phyloP scores from a whole-genome alignment of 441 rosid species.

The Erodium trifolium region DNA sequence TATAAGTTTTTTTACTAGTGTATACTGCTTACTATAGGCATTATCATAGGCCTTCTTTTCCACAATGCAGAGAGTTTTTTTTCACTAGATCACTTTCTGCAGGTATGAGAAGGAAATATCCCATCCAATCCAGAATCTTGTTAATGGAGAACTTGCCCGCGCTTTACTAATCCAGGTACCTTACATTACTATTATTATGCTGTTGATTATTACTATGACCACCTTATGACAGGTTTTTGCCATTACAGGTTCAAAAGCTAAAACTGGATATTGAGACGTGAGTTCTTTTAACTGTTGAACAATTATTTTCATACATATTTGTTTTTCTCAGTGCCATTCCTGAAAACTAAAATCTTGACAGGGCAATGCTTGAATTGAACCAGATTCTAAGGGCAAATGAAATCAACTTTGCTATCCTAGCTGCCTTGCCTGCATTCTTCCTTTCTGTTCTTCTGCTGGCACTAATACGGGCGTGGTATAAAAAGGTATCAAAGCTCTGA shows the following conservation, averaged over 20 bases:
- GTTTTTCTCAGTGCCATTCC: slow-evolving; percentile 21
- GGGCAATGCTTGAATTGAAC: slow-evolving; percentile 97
- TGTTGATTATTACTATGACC: slow-evolving; percentile 20
- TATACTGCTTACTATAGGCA: background rate
- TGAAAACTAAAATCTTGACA: slow-evolving; percentile 27
- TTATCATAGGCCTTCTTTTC: background rate
- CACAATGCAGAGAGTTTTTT: background rate
- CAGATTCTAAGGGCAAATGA: slow-evolving; percentile 97
- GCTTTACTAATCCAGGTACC: slow-evolving; percentile 91
- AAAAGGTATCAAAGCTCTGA: slow-evolving; percentile 37
- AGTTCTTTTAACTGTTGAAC: slow-evolving; percentile 29
- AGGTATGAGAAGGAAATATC: slow-evolving; percentile 84
- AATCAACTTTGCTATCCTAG: slow-evolving; percentile 89
- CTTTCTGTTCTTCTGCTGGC: slow-evolving; percentile 55
- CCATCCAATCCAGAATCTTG: slow-evolving; percentile 84
- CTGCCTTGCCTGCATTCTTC: slow-evolving; percentile 88
- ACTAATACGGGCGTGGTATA: slow-evolving; percentile 65
- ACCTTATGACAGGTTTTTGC: slow-evolving; percentile 14
- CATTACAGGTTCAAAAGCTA: slow-evolving; percentile 88
- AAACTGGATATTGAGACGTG: slow-evolving; percentile 91
- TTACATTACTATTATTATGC: slow-evolving; percentile 8
- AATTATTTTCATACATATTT: slow-evolving; percentile 8
- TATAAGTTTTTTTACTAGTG: background rate
- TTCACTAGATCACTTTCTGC: slow-evolving; percentile 1
- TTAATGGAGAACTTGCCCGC: slow-evolving; percentile 89